Percentiles rank a stretch among this genome's conserved stretches.
Conservation (phyloP, 2,329 filamentous ascomycete species). For the Setomelanomma holmii region DNA sequence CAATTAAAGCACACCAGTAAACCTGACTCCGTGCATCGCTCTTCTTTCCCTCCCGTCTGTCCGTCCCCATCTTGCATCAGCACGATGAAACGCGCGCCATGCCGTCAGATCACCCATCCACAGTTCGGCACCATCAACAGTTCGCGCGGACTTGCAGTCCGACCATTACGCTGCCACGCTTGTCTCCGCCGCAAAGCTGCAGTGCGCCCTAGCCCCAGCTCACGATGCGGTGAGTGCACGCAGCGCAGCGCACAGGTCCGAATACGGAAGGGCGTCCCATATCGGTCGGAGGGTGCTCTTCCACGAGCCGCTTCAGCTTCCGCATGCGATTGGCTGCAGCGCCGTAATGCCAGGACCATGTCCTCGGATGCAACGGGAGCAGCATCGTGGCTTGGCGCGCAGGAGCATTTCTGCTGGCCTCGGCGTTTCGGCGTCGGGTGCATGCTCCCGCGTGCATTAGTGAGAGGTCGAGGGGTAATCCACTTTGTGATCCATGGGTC, state of each 20-base stretch:
- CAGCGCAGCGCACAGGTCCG: conserved; percentile 5
- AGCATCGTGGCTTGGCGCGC: background rate
- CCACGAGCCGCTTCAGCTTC: background rate
- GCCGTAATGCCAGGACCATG: conserved; percentile 7
- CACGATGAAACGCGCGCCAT: conserved; percentile 1
- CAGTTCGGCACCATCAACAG: background rate
- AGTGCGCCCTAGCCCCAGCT: background rate
- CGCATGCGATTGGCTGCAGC: conserved; percentile 11
- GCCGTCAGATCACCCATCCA: background rate
- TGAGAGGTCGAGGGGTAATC: background rate
- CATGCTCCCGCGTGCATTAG: background rate
- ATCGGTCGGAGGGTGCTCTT: background rate
- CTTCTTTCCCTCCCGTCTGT: too few species aligned
- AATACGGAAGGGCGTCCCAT: background rate
- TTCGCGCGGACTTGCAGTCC: background rate
- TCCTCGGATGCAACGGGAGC: conserved; percentile 6
- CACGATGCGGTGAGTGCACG: conserved; percentile 18
- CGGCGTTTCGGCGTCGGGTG: conserved; percentile 3
- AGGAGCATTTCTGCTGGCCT: conserved; percentile 6
- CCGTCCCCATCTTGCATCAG: too few species aligned
- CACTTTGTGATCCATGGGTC: background rate
- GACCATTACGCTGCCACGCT: background rate
- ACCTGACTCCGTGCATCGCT: too few species aligned
- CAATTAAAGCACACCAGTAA: too few species aligned
- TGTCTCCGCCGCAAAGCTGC: too few species aligned